A percentile compares a stretch with the other conserved stretches of the same genome.
These are phyloP conservation scores for Hanseniaspora singularis DNA, from an alignment of 805 yeast species.

Conservation along the genomic window DNA sequence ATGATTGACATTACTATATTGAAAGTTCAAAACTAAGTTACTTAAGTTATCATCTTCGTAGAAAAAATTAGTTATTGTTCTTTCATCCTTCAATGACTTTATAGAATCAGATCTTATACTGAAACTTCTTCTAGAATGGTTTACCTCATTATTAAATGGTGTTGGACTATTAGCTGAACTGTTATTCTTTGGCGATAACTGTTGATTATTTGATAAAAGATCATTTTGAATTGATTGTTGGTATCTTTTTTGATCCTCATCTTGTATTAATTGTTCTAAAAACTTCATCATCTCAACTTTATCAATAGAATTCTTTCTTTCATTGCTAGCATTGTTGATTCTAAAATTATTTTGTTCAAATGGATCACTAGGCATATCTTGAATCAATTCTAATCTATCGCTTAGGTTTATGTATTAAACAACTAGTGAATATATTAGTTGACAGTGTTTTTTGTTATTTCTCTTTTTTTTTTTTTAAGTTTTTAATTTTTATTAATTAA, in stretches of 20 bases:
- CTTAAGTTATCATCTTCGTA: background rate
- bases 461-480: no score
- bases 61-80: background rate
- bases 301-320: constrained; percentile 13
- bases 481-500: no score
- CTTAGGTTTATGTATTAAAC: no score
- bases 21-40: constrained; percentile 11
- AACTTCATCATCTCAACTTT: constrained; percentile 12
- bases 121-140: constrained; percentile 8
- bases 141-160: constrained; percentile 2
- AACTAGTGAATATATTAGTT: no score
- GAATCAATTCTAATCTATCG: no score
- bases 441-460: no score
- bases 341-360: constrained; percentile 5
- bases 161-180: constrained; percentile 8
- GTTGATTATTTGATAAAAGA: background rate
- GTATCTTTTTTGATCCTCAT: constrained; percentile 10
- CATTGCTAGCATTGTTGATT: background rate
- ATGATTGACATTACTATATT: constrained; percentile 8
- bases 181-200: background rate
- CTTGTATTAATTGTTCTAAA: constrained; percentile 8
- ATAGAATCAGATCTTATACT: constrained; percentile 8
- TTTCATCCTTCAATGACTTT: background rate
- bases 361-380: background rate
- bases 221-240: constrained; percentile 9